These are phyloP conservation scores for Xylaria acuta DNA, from an alignment of 495 filamentous ascomycete genomes.

Conservation along the genomic window DNA sequence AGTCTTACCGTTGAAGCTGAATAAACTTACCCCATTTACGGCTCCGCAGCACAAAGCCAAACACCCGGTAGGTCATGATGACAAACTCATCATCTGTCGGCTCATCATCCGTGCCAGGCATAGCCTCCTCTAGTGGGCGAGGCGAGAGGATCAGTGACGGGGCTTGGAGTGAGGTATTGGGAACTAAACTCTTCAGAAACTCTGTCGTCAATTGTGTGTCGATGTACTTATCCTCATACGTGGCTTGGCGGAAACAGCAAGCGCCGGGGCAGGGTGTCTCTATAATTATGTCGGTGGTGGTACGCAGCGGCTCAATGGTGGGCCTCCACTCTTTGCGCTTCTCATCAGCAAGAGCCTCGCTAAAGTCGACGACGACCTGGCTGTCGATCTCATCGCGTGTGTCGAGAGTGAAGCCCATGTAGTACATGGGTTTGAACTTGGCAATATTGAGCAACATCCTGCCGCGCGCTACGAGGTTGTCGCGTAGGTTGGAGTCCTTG, in stretches of 20 bases:
- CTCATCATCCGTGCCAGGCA: not conserved
- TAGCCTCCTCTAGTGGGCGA: not conserved
- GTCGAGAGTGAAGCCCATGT: slow-evolving; percentile 41
- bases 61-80: slow-evolving; percentile 50
- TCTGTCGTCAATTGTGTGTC: slow-evolving; percentile 40
- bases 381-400: slow-evolving; percentile 50
- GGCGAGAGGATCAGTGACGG: slow-evolving; percentile 25
- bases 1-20: too few species aligned
- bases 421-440: slow-evolving; percentile 41
- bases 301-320: slow-evolving; percentile 9
- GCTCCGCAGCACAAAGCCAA: slow-evolving; percentile 51
- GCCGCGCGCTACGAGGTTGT: slow-evolving; percentile 42
- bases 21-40: slow-evolving; percentile 49
- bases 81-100: slow-evolving; percentile 42
- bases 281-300: not conserved
- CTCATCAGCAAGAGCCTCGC: slow-evolving; percentile 36
- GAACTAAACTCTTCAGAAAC: slow-evolving; percentile 37
- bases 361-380: slow-evolving; percentile 53
- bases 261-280: slow-evolving; percentile 15
- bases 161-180: slow-evolving; percentile 18
- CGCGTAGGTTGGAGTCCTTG: slow-evolving; percentile 24
- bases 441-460: slow-evolving; percentile 9
- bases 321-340: slow-evolving; percentile 27
- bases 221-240: slow-evolving; percentile 40
- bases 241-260: slow-evolving; percentile 36